These are phyloP conservation scores for Taphrina communis DNA, from an alignment of 1,139 yeast genomes.

Conservation along the genomic window DNA sequence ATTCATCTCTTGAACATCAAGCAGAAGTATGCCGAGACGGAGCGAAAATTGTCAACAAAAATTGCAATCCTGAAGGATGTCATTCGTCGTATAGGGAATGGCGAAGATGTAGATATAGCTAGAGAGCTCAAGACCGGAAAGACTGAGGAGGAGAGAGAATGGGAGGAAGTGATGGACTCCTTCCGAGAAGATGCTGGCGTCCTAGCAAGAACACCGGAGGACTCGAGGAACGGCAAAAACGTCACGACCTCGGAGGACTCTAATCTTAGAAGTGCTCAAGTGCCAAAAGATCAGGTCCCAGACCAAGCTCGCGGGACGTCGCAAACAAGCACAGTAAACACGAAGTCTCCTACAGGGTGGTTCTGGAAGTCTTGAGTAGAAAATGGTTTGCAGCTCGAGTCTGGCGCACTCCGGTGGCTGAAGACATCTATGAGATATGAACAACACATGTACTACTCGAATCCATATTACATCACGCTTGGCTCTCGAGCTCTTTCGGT, in stretches of 20 bases:
- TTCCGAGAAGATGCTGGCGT: constrained; percentile 29
- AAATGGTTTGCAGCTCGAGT: no score
- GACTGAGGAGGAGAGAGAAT: constrained; percentile 37
- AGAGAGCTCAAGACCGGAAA: constrained; percentile 31
- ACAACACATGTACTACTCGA: background rate
- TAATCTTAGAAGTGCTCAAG: no score
- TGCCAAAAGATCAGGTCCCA: no score
- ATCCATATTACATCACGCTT: background rate
- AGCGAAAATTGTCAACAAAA: constrained; percentile 31
- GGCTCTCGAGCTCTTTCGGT: background rate
- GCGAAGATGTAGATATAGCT: constrained; percentile 34
- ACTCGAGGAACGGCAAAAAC: background rate
- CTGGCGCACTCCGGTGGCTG: background rate
- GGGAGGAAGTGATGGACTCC: constrained; percentile 32
- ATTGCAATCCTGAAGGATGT: constrained; percentile 33
- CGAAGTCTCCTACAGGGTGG: background rate
- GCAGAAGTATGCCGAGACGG: constrained; percentile 33
- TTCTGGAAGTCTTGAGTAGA: background rate
- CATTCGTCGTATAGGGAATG: constrained; percentile 31
- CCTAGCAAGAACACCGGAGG: background rate
- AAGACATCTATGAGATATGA: background rate
- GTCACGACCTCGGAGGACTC: no score
- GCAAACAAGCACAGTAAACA: background rate
- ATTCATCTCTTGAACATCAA: constrained; percentile 38
- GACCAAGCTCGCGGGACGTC: no score